Percentiles rank a stretch among this genome's conserved stretches.
phyloP scores from a whole-genome alignment of 768 basidiomycete genomes.

The Termitomyces titanicus region DNA sequence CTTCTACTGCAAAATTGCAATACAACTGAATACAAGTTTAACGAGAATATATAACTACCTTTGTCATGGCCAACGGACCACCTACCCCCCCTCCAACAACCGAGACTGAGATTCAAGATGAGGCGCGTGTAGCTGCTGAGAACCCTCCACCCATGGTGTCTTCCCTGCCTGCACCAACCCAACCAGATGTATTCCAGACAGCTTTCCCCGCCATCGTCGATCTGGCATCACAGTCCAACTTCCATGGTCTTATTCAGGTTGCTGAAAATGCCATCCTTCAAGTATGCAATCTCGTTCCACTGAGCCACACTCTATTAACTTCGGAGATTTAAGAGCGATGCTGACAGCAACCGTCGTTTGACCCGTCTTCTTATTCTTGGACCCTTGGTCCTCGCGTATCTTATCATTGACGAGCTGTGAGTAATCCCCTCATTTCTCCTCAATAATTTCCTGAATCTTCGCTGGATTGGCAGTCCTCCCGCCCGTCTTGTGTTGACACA shows the following conservation, averaged over 20 bases:
- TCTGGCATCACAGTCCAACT: slow-evolving; percentile 41
- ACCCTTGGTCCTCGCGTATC: slow-evolving; percentile 62
- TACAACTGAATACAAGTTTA: background rate
- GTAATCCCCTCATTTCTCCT: too few species aligned
- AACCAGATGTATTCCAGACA: slow-evolving; percentile 38
- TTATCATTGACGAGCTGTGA: slow-evolving; percentile 62
- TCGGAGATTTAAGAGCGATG: slow-evolving; percentile 22
- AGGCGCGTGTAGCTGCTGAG: slow-evolving; percentile 28
- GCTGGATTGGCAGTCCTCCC: slow-evolving; percentile 40
- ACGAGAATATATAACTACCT: background rate
- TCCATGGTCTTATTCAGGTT: slow-evolving; percentile 35
- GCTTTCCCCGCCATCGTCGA: slow-evolving; percentile 43
- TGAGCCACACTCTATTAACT: background rate
- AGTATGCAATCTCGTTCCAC: slow-evolving; percentile 31
- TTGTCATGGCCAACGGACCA: slow-evolving; percentile 51
- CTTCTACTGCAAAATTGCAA: background rate
- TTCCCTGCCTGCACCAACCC: slow-evolving; percentile 13
- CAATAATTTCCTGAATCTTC: background rate
- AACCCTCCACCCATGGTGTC: slow-evolving; percentile 12
- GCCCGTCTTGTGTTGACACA: slow-evolving; percentile 57
- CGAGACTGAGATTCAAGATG: slow-evolving; percentile 52
- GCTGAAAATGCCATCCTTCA: slow-evolving; percentile 54
- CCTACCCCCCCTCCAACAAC: slow-evolving; percentile 64
- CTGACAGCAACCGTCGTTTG: slow-evolving; percentile 32
- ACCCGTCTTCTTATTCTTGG: slow-evolving; percentile 50